A percentile compares a stretch with the other conserved stretches of the same genome.
Evolutionary conservation across 305 asterid genomes (phyloP).

Genomic region (Lippia alba): DNA sequence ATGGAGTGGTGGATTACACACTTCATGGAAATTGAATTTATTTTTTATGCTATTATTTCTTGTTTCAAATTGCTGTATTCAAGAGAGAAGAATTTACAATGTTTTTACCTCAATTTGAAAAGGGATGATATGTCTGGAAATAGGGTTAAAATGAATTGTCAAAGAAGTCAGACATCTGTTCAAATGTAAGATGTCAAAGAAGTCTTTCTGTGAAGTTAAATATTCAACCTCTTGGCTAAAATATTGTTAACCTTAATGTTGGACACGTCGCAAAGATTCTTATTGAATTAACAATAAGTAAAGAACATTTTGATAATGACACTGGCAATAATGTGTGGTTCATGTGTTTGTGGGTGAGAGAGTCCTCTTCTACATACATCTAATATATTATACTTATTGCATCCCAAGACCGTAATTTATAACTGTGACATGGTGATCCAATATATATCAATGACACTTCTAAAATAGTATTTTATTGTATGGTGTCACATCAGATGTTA

Average conservation of each 20-base stretch:
- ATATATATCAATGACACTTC: too few relatives aligned
- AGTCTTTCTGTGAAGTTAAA: neutral
- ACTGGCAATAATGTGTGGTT: neutral
- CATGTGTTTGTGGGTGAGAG: too few relatives aligned
- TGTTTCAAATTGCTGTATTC: neutral
- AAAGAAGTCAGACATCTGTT: neutral
- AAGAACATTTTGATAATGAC: neutral
- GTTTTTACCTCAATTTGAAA: too few relatives aligned
- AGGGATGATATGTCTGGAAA: too few relatives aligned
- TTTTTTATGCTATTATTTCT: neutral
- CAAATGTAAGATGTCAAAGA: too few relatives aligned
- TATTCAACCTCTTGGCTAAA: neutral
- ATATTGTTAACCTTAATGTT: neutral
- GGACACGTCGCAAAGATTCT: neutral
- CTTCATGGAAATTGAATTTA: too few relatives aligned
- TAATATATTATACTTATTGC: neutral
- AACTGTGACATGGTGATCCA: too few relatives aligned
- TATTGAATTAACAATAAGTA: neutral
- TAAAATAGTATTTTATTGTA: too few relatives aligned
- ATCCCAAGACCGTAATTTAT: too few relatives aligned
- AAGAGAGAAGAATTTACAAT: too few relatives aligned
- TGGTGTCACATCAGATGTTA: too few relatives aligned
- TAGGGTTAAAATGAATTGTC: too few relatives aligned
- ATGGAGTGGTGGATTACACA: constrained; percentile 31
- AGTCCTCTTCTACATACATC: neutral